Base-by-base conservation (phyloP, 495 filamentous ascomycete species). In the Eremomyces bilateralis region DNA sequence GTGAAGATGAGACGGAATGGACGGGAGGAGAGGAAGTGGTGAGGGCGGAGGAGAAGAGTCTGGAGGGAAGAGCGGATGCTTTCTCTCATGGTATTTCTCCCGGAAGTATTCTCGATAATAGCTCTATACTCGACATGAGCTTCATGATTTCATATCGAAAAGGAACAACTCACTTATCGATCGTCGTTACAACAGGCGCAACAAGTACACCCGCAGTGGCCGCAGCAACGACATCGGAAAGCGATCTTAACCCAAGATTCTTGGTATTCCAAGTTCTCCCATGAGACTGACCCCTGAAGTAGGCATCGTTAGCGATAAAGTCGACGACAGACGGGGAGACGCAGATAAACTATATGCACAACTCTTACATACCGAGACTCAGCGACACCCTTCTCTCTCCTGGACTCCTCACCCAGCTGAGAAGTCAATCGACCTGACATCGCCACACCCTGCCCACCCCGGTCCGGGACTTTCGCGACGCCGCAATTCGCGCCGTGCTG, bases 41-140 rank as follows among this genome's bases (percentile, higher is more conserved):
- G 68, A 0, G 85, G 85, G n/a, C 63, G 62, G 17, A 60, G 47
- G 42, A 90, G 28, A 45, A 93, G 66, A 20, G 64, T 61, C 4
- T 47, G 53, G 34, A 88, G 50, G 22, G 75, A 76, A 42, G 53
- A 49, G 36, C 61, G 64, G 44, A 92, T 58, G 31, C 78, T 84
- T 31, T 57, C 50, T 31, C 54, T 53, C 39, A 94, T 71, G n/a
- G 76, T 64, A 42, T 65, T 64, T 36, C 73, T 69, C 44, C 82
- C 84, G 28, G 80, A 82, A 12, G 85, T 80, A 59, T 93, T 92
- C 57, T 94, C 83, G 56, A 94, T 92, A 47, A 97, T 91, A 8
- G 73, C 80, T 35, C 81, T 93, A 40, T 16, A 33, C 21, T 8
- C 30, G 27, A 27, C 13, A 24, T 31, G 11, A 19, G 6, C 8